These are phyloP conservation scores for Graphilbum fragrans DNA, from an alignment of 2,329 filamentous ascomycete genomes.

Conservation along the genomic window DNA sequence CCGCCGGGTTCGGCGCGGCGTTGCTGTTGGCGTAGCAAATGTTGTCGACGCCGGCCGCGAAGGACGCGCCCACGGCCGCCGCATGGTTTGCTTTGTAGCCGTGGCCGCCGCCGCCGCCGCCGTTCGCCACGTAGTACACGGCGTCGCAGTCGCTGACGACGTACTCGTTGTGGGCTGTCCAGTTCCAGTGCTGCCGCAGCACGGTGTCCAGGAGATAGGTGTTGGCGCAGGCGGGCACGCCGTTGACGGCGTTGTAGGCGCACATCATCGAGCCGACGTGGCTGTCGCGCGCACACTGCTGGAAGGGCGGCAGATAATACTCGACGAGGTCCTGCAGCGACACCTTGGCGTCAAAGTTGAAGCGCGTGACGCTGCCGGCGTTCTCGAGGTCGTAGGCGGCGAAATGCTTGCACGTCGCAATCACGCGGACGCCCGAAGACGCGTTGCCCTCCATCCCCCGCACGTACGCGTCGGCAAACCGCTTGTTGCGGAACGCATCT, in stretches of 20 bases:
- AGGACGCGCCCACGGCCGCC: conserved; percentile 16
- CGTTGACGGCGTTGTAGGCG: conserved; percentile 53
- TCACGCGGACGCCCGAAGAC: conserved; percentile 10
- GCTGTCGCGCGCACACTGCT: conserved; percentile 47
- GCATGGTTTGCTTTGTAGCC: conserved; percentile 10
- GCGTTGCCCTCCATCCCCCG: conserved; percentile 13
- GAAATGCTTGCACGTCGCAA: conserved; percentile 44
- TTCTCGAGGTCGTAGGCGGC: conserved; percentile 44
- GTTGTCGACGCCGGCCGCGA: conserved; percentile 23
- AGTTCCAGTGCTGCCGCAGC: conserved; percentile 53
- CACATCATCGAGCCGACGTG: conserved; percentile 49
- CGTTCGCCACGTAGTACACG: conserved; percentile 36
- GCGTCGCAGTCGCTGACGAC: conserved; percentile 12
- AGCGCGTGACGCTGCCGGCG: conserved; percentile 12
- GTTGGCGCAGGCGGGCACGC: conserved; percentile 47
- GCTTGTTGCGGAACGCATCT: conserved; percentile 12
- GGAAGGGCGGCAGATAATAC: conserved; percentile 56
- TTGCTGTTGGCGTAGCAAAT: conserved; percentile 21
- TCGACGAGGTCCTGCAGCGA: conserved; percentile 49
- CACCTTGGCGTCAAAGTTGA: conserved; percentile 38
- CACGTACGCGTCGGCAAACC: conserved; percentile 12
- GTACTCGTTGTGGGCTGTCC: conserved; percentile 44
- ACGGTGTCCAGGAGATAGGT: conserved; percentile 49
- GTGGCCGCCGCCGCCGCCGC: no score
- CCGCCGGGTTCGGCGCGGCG: no score